Evolutionary conservation across 257 asterid genomes (phyloP).

Genomic region (Craterostigma plantagineum): DNA sequence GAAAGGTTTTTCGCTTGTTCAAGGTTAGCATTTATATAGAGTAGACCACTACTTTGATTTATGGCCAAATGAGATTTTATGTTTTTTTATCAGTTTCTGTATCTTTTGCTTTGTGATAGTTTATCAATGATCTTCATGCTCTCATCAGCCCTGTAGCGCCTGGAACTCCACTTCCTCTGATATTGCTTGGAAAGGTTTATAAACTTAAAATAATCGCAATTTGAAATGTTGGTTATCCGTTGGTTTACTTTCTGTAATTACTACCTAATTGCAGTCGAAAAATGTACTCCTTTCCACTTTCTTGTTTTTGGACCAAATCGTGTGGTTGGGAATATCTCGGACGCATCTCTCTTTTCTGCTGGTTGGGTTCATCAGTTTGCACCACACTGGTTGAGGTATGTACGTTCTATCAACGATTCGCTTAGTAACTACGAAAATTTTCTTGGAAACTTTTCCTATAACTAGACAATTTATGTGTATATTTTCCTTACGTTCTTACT

Average conservation of each 20-base stretch:
- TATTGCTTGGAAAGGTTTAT: conserved; percentile 88
- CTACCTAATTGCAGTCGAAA: conserved; percentile 46
- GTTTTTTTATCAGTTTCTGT: conserved; percentile 7
- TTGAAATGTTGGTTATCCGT: conserved; percentile 1
- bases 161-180: conserved; percentile 75
- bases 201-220: background rate
- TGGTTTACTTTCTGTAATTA: conserved; percentile 7
- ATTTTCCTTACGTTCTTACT: background rate
- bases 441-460: too few relatives aligned
- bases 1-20: conserved; percentile 86
- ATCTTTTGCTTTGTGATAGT: conserved; percentile 26
- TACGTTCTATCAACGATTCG: conserved; percentile 4
- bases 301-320: conserved; percentile 91
- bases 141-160: conserved; percentile 79
- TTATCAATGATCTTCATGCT: conserved; percentile 71
- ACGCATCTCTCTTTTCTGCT: conserved; percentile 77
- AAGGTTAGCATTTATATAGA: conserved; percentile 28
- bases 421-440: background rate
- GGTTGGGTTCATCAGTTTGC: conserved; percentile 79
- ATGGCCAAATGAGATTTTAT: conserved; percentile 4
- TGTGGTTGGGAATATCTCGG: conserved; percentile 83
- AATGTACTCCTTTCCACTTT: conserved; percentile 81
- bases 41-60: too few relatives aligned
- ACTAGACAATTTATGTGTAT: too few relatives aligned
- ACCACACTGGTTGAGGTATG: conserved; percentile 72